Percentiles rank a stretch among this genome's conserved stretches.
phyloP scores from a whole-genome alignment of 1,139 yeast genomes.

The Geotrichum fermentans region DNA sequence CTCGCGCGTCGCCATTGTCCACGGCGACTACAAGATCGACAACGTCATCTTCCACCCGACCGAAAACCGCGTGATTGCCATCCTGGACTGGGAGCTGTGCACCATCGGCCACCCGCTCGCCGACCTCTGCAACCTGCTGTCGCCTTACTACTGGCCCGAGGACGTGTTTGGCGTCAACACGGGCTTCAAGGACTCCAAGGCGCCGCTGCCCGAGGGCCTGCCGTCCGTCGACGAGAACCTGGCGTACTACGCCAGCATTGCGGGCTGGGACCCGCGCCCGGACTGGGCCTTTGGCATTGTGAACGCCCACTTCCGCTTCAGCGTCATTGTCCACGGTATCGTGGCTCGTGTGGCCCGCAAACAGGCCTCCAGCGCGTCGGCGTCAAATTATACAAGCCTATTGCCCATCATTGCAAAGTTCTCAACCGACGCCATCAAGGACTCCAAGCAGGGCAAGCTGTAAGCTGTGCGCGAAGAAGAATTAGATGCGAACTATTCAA shows the following conservation, averaged over 20 bases:
- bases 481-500: too few relatives aligned
- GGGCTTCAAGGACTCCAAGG: conserved; percentile 17
- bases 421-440: conserved; percentile 32
- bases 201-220: conserved; percentile 28
- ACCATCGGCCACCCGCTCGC: conserved; percentile 65
- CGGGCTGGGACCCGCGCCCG: conserved; percentile 35
- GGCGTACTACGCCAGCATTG: conserved; percentile 24
- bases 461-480: too few relatives aligned
- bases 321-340: conserved; percentile 64
- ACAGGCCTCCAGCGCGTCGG: conserved; percentile 56
- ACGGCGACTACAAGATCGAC: conserved; percentile 67
- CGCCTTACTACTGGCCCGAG: conserved; percentile 51
- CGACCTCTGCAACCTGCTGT: conserved; percentile 57
- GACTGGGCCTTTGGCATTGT: conserved; percentile 56
- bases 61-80: conserved; percentile 50
- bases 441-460: conserved; percentile 11
- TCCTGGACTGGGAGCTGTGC: conserved; percentile 66
- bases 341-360: conserved; percentile 58
- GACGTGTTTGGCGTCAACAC: conserved; percentile 15
- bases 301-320: conserved; percentile 54
- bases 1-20: conserved; percentile 47
- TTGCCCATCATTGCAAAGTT: conserved; percentile 45
- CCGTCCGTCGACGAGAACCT: conserved; percentile 30
- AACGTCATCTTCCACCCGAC: conserved; percentile 53
- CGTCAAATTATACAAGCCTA: conserved; percentile 44